These are phyloP conservation scores for Curvularia lunata DNA, from an alignment of 2,329 filamentous ascomycete species.

Conservation along the genomic window DNA sequence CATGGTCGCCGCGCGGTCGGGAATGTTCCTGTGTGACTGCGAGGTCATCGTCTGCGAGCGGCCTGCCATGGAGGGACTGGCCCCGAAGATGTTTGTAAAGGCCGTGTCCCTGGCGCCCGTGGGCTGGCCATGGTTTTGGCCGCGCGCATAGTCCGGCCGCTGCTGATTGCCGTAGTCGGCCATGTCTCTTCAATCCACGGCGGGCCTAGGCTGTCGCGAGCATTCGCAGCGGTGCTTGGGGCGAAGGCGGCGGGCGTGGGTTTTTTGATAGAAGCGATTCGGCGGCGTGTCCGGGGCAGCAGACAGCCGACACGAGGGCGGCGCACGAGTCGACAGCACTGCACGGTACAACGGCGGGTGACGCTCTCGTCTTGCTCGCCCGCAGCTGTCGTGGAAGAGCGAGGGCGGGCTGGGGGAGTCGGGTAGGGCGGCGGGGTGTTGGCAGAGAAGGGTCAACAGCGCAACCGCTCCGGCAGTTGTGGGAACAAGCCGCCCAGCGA, in stretches of 20 bases:
- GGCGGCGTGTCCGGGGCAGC: constrained; percentile 13
- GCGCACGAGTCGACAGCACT: constrained; percentile 4
- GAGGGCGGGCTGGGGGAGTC: constrained; percentile 18
- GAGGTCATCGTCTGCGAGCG: constrained; percentile 96
- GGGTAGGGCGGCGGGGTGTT: constrained; percentile 13
- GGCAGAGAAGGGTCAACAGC: constrained; percentile 9
- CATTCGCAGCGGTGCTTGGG: constrained; percentile 33
- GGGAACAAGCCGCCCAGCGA: constrained; percentile 16
- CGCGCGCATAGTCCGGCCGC: constrained; percentile 64
- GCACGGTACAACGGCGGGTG: constrained; percentile 1
- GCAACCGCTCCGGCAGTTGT: constrained; percentile 10
- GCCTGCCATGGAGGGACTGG: constrained; percentile 74
- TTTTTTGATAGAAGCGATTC: constrained; percentile 19
- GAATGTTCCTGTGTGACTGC: constrained; percentile 66
- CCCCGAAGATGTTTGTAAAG: constrained; percentile 95
- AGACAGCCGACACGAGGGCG: constrained; percentile 11
- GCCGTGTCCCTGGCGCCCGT: constrained; percentile 84
- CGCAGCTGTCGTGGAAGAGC: constrained; percentile 14
- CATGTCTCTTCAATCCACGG: constrained; percentile 53
- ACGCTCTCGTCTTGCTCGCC: neutral
- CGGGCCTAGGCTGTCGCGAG: constrained; percentile 18
- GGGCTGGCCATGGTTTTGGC: constrained; percentile 59
- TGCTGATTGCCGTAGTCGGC: constrained; percentile 69
- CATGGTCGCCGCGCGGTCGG: constrained; percentile 77
- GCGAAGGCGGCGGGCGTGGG: constrained; percentile 16